Conservation (phyloP, 148 eudicot genomes). For the Spergularia marina region DNA sequence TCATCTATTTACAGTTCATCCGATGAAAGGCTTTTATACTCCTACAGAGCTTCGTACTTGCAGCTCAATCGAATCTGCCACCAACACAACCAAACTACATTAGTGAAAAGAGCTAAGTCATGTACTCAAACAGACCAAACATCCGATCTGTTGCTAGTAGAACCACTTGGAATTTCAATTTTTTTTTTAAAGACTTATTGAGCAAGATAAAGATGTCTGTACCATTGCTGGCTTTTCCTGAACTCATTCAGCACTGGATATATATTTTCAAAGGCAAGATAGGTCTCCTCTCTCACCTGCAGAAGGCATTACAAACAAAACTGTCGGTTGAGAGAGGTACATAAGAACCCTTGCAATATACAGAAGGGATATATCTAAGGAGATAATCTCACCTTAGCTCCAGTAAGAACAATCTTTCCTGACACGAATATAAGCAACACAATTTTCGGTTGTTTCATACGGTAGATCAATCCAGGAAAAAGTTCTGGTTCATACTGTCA, state of each 20-base stretch:
- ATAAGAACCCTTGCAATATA: neutral
- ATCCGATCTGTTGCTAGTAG: too few species aligned
- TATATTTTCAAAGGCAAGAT: constrained; percentile 83
- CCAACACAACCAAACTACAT: neutral
- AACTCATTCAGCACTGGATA: constrained; percentile 90
- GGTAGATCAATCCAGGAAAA: constrained; percentile 87
- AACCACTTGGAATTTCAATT: too few species aligned
- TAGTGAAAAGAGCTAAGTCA: neutral
- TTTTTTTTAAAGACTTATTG: neutral
- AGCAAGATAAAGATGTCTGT: constrained; percentile 14
- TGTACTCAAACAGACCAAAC: neutral
- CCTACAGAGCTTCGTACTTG: neutral
- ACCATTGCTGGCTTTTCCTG: constrained; percentile 89
- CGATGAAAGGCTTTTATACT: constrained; percentile 8
- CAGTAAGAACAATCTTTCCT: constrained; percentile 91
- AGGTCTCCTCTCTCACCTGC: constrained; percentile 90
- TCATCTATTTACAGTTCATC: constrained; percentile 29
- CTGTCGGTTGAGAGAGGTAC: neutral
- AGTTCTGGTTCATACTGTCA: constrained; percentile 91
- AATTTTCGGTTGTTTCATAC: constrained; percentile 92
- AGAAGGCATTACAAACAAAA: constrained; percentile 5
- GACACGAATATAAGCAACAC: constrained; percentile 87
- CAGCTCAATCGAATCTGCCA: constrained; percentile 5
- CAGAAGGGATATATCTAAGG: neutral
- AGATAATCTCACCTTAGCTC: constrained; percentile 68